Percentiles rank a stretch among this genome's conserved stretches.
These are phyloP conservation scores for Amanita subjunquillea DNA, from an alignment of 768 basidiomycete genomes.

Conservation along the genomic window DNA sequence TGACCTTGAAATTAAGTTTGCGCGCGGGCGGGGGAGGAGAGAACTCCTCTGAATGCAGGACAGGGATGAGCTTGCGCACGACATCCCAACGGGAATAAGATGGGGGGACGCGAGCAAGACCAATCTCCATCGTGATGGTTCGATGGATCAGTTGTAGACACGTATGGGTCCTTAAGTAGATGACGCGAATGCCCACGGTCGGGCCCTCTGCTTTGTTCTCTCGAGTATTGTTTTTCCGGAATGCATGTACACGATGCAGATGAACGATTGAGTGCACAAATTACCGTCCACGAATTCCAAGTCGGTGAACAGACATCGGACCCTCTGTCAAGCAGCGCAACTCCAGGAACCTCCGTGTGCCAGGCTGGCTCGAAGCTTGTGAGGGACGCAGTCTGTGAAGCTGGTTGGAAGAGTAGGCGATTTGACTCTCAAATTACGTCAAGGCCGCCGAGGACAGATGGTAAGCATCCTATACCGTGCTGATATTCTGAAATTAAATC, in stretches of 20 bases:
- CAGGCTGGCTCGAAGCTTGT: background rate
- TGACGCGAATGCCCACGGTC: background rate
- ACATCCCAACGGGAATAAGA: conserved; percentile 44
- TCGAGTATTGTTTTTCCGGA: too few species aligned
- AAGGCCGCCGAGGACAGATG: background rate
- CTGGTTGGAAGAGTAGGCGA: background rate
- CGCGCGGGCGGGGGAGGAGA: conserved; percentile 22
- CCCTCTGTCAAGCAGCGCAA: background rate
- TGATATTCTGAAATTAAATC: background rate
- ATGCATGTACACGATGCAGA: background rate
- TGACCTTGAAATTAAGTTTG: conserved; percentile 52
- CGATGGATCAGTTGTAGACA: background rate
- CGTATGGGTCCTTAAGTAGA: background rate
- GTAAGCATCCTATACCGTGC: background rate
- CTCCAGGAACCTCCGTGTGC: background rate
- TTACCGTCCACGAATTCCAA: conserved; percentile 2
- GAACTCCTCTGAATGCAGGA: conserved; percentile 50
- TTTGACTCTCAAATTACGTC: background rate
- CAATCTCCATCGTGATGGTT: conserved; percentile 23
- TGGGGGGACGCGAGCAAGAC: conserved; percentile 24
- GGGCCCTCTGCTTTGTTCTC: background rate
- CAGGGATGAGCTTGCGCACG: conserved; percentile 39
- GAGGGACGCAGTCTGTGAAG: background rate
- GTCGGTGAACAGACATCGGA: background rate
- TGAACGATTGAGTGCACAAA: background rate